Percentiles rank a stretch among this genome's conserved stretches.
phyloP scores from a whole-genome alignment of 2,329 filamentous ascomycete species.

The Paecilomyces variotii region DNA sequence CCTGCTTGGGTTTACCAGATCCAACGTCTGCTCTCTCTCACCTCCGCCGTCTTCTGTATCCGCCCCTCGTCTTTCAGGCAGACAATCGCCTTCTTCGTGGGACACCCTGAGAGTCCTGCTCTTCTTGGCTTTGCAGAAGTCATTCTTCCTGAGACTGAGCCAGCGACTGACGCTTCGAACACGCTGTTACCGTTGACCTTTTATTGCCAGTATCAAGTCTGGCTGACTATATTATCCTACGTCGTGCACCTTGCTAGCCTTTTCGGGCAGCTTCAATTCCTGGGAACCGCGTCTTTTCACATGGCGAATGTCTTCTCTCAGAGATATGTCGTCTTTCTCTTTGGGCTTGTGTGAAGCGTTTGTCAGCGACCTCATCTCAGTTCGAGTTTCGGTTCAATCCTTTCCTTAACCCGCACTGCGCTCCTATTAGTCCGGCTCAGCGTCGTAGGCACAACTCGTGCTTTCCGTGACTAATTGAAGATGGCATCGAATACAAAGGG shows the following conservation, averaged over 20 bases:
- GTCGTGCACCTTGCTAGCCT: neutral
- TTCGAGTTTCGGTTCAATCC: constrained; percentile 21
- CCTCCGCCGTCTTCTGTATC: neutral
- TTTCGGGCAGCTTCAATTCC: constrained; percentile 7
- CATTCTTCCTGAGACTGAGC: neutral
- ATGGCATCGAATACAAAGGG: constrained; percentile 27
- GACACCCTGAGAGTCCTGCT: neutral
- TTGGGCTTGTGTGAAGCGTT: constrained; percentile 35
- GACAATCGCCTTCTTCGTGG: neutral
- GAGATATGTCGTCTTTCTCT: constrained; percentile 38
- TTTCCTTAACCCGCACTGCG: constrained; percentile 14
- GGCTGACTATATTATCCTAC: neutral
- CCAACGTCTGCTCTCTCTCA: neutral
- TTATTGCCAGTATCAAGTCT: neutral
- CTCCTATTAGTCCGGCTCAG: constrained; percentile 4
- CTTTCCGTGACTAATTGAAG: constrained; percentile 4
- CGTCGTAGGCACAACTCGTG: constrained; percentile 6
- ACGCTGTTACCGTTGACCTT: neutral
- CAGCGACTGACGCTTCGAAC: neutral
- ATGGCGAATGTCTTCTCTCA: constrained; percentile 35
- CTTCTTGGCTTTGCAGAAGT: neutral
- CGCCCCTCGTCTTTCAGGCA: neutral
- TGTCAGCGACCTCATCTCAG: constrained; percentile 29
- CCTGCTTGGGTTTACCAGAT: neutral
- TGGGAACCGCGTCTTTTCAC: constrained; percentile 21